These are phyloP conservation scores for Echium plantagineum DNA, from an alignment of 257 asterid genomes.

Conservation along the genomic window DNA sequence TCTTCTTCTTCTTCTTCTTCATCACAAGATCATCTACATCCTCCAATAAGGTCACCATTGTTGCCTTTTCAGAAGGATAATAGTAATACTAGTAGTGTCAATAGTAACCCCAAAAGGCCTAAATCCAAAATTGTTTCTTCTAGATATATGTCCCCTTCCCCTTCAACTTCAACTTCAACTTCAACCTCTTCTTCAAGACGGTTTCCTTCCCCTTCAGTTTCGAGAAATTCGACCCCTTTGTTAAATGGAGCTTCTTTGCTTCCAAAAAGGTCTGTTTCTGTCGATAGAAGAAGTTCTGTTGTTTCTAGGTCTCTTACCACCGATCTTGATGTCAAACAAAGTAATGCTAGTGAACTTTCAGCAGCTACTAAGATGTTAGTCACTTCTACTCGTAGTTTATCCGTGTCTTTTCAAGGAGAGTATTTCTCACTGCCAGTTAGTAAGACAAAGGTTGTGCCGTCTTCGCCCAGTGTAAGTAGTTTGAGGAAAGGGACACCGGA, in stretches of 20 bases:
- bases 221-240: constrained; percentile 42
- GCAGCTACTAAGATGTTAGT: constrained; percentile 66
- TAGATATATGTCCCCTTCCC: constrained; percentile 81
- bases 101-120: constrained; percentile 42
- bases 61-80: constrained; percentile 53
- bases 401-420: constrained; percentile 95
- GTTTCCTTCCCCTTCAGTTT: constrained; percentile 55
- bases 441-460: constrained; percentile 61
- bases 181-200: constrained; percentile 56
- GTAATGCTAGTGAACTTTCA: constrained; percentile 45
- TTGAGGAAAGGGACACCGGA: constrained; percentile 69
- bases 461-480: constrained; percentile 61
- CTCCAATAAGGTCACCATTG: constrained; percentile 44
- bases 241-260: constrained; percentile 35
- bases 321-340: constrained; percentile 48
- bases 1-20: too few species aligned
- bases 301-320: constrained; percentile 39
- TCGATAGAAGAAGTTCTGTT: constrained; percentile 56
- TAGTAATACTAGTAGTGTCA: constrained; percentile 41
- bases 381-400: constrained; percentile 72
- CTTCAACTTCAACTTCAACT: constrained; percentile 62
- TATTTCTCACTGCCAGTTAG: constrained; percentile 73
- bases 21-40: constrained; percentile 16
- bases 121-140: constrained; percentile 75
- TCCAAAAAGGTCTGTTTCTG: constrained; percentile 76